A percentile compares a stretch with the other conserved stretches of the same genome.
Conservation (phyloP, 305 asterid genomes). For the Petunia hybrid region DNA sequence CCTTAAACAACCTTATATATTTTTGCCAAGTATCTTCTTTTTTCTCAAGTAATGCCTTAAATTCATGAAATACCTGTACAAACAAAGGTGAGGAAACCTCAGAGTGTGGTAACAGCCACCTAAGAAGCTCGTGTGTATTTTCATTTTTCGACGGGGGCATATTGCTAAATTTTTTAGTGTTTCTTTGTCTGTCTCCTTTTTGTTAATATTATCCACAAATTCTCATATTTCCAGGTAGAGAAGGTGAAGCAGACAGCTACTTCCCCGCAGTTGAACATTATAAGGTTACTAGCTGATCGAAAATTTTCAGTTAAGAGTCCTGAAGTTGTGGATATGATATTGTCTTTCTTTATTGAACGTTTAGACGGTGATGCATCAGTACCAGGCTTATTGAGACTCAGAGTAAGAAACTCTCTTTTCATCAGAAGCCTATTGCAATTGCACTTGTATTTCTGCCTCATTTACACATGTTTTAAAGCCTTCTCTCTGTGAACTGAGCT, state of each 20-base stretch:
- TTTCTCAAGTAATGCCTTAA: constrained; percentile 1
- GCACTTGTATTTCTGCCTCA: constrained; percentile 31
- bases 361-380: constrained; percentile 97
- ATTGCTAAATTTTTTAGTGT: constrained; percentile 32
- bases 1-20: neutral
- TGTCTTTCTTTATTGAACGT: constrained; percentile 92
- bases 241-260: constrained; percentile 81
- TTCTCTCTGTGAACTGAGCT: constrained; percentile 26
- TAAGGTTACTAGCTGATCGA: constrained; percentile 86
- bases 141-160: constrained; percentile 14
- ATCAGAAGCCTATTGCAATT: constrained; percentile 16
- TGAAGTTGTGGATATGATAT: constrained; percentile 95
- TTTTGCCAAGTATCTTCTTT: neutral
- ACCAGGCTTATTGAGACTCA: constrained; percentile 90
- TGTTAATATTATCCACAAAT: constrained; percentile 37
- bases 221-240: constrained; percentile 64
- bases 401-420: constrained; percentile 61
- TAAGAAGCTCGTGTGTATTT: constrained; percentile 18
- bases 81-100: neutral
- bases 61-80: constrained; percentile 19
- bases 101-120: constrained; percentile 13
- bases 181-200: constrained; percentile 25
- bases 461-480: constrained; percentile 21
- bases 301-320: constrained; percentile 79
- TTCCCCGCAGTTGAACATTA: constrained; percentile 82